Evolutionary conservation across 225 moss, liverwort and hornwort genomes (phyloP).

Genomic region (Thuidium tamariscinum): DNA sequence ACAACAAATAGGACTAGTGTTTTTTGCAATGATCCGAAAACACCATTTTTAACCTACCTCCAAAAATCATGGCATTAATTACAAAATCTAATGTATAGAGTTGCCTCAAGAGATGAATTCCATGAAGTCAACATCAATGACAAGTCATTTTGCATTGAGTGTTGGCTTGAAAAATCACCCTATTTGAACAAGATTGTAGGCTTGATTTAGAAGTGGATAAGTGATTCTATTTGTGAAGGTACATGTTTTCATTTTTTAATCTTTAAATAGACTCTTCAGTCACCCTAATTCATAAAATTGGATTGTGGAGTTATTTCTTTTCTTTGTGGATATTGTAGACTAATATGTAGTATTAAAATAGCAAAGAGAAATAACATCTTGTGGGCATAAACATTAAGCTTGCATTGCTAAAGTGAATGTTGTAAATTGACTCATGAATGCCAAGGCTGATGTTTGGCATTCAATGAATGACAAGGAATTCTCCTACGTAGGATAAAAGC

Average conservation of each 20-base stretch:
- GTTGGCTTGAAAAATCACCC: not conserved
- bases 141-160: accelerated
- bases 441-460: too few relatives aligned
- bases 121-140: too few relatives aligned
- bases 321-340: accelerated
- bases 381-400: not conserved
- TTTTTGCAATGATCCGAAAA: too few relatives aligned
- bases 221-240: not conserved
- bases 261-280: not conserved
- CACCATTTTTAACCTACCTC: not conserved
- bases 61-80: not conserved
- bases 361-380: not conserved
- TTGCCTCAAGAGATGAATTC: too few relatives aligned
- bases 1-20: too few relatives aligned
- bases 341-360: not conserved
- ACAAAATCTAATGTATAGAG: too few relatives aligned
- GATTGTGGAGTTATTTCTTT: not conserved
- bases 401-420: not conserved
- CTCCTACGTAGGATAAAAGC: too few relatives aligned
- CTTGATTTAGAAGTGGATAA: accelerated
- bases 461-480: too few relatives aligned
- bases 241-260: accelerated
- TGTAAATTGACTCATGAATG: not conserved
- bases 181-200: not conserved
- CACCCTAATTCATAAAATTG: accelerated